Conservation (phyloP, 805 yeast genomes). For the Ogataea saltuana region DNA sequence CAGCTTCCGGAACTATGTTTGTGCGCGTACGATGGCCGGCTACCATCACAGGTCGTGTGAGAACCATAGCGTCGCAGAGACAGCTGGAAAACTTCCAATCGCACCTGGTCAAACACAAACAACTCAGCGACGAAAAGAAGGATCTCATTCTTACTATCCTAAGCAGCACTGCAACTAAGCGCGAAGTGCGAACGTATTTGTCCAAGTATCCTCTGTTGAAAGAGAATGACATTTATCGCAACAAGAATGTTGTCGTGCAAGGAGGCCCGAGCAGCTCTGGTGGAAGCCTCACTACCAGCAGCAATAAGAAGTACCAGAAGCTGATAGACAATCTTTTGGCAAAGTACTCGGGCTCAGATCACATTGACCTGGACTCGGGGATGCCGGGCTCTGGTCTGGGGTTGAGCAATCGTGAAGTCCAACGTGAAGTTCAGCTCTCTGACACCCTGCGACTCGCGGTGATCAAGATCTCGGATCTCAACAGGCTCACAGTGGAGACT, state of each 20-base stretch:
- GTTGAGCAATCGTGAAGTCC: not conserved
- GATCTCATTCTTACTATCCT: slow-evolving; percentile 81
- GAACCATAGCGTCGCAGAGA: slow-evolving; percentile 5
- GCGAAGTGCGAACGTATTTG: slow-evolving; percentile 85
- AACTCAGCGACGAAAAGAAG: slow-evolving; percentile 49
- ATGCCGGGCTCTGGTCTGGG: not conserved
- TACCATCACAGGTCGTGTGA: not conserved
- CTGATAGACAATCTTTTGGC: slow-evolving; percentile 33
- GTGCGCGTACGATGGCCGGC: not conserved
- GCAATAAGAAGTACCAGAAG: slow-evolving; percentile 35
- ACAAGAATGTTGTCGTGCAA: slow-evolving; percentile 16
- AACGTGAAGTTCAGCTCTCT: slow-evolving; percentile 32
- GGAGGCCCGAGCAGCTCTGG: not conserved
- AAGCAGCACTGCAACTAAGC: slow-evolving; percentile 87
- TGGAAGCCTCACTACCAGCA: not conserved
- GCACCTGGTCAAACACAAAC: slow-evolving; percentile 28
- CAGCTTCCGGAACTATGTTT: no score
- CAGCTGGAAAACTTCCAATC: slow-evolving; percentile 28
- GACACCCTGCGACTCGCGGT: slow-evolving; percentile 55
- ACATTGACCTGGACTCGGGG: slow-evolving; percentile 10
- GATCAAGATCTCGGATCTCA: slow-evolving; percentile 48
- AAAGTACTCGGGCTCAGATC: slow-evolving; percentile 18
- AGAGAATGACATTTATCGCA: slow-evolving; percentile 35
- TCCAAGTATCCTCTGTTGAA: slow-evolving; percentile 60
- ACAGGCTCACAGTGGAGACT: slow-evolving; percentile 33